Conservation (phyloP, 2,329 filamentous ascomycete species). For the Didymella arachidicola region DNA sequence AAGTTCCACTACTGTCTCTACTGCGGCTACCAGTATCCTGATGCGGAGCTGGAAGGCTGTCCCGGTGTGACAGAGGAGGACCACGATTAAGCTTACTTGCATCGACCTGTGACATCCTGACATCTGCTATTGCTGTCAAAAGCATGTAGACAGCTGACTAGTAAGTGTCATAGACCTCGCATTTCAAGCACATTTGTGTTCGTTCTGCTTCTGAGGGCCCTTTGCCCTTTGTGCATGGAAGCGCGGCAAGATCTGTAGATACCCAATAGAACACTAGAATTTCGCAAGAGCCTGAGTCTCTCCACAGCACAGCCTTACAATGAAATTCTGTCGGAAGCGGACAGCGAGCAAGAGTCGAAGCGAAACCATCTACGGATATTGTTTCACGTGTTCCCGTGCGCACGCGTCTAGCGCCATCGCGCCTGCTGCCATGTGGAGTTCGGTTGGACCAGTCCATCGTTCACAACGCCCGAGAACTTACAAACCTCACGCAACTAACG, state of each 20-base stretch:
- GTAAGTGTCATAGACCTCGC: constrained; percentile 11
- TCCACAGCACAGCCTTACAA: background rate
- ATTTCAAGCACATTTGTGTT: background rate
- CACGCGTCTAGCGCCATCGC: constrained; percentile 34
- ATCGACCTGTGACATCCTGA: background rate
- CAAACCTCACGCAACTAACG: constrained; percentile 2
- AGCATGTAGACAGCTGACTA: background rate
- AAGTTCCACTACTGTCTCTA: constrained; percentile 90
- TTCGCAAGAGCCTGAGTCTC: background rate
- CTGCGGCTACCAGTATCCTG: constrained; percentile 86
- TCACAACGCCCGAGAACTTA: constrained; percentile 2
- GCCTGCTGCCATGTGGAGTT: constrained; percentile 5
- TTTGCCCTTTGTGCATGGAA: background rate
- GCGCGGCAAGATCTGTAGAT: background rate
- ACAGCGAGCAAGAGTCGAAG: background rate
- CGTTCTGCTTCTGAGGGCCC: background rate
- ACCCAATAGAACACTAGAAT: constrained; percentile 10
- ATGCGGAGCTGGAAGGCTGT: constrained; percentile 81
- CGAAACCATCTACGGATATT: constrained; percentile 11
- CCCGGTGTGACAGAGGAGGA: constrained; percentile 89
- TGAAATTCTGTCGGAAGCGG: background rate
- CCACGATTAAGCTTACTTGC: constrained; percentile 60
- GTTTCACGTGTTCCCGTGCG: constrained; percentile 38
- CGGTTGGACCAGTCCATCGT: constrained; percentile 20
- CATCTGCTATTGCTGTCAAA: background rate